Evolutionary conservation across 495 filamentous ascomycete genomes (phyloP).

Genomic region (Daldinia vernicosa): DNA sequence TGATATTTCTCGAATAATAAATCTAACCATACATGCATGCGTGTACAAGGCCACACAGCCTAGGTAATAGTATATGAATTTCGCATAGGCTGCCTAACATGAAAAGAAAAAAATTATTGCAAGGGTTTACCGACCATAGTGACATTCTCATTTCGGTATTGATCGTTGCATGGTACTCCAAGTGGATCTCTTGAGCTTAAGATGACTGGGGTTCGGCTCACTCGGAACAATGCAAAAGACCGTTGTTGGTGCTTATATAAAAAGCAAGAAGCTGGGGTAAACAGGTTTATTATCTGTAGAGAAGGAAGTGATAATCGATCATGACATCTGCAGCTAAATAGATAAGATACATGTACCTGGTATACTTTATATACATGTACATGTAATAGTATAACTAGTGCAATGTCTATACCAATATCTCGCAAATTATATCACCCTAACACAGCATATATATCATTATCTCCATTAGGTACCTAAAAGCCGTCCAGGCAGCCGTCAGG

Average conservation of each 20-base stretch:
- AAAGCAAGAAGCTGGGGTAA: constrained; percentile 2
- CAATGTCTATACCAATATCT: not conserved
- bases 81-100: not conserved
- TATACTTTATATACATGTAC: not conserved
- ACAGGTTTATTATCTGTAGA: not conserved
- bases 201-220: not conserved
- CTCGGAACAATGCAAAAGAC: not conserved
- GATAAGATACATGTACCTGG: not conserved
- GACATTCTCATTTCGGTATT: constrained; percentile 18
- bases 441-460: not conserved
- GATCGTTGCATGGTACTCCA: not conserved
- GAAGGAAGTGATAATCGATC: not conserved
- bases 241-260: not conserved
- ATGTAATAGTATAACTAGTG: not conserved
- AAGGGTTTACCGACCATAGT: not conserved
- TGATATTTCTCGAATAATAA: not conserved
- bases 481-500: not conserved
- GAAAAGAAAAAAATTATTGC: constrained; percentile 1
- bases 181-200: constrained; percentile 12
- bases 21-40: too few species aligned
- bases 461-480: too few species aligned
- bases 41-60: not conserved
- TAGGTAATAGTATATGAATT: not conserved
- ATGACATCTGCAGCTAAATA: not conserved
- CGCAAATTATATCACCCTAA: too few species aligned